These are phyloP conservation scores for Phytopythium boreale DNA, from an alignment of 352 stramenopile genomes.

Conservation along the genomic window DNA sequence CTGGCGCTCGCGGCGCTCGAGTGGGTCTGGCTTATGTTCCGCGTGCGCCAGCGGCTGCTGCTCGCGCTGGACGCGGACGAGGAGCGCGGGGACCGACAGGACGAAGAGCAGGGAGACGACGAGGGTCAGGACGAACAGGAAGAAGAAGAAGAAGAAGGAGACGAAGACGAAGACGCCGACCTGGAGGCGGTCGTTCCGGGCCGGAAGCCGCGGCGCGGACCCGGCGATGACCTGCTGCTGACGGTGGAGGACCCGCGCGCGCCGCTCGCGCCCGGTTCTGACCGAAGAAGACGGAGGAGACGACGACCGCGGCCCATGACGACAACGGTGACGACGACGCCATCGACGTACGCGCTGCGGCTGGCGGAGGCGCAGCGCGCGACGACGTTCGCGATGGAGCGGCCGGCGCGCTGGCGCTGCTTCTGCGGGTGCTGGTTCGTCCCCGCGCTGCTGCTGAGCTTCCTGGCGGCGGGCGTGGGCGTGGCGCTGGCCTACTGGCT, in stretches of 20 bases:
- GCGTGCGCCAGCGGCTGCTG: slow-evolving; percentile 39
- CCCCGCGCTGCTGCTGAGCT: slow-evolving; percentile 21
- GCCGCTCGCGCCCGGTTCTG: slow-evolving; percentile 1
- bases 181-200: background rate
- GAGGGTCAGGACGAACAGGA: background rate
- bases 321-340: background rate
- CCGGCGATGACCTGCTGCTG: background rate
- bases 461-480: slow-evolving; percentile 13
- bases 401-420: slow-evolving; percentile 23
- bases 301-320: background rate
- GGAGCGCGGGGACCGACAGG: background rate
- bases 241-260: background rate
- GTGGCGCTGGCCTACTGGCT: slow-evolving; percentile 24
- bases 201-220: background rate
- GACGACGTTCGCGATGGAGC: slow-evolving; percentile 26
- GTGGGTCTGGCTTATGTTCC: slow-evolving; percentile 49
- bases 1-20: slow-evolving; percentile 39
- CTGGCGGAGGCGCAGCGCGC: slow-evolving; percentile 22
- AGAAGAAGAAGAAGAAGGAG: background rate
- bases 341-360: slow-evolving; percentile 14
- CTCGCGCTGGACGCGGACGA: slow-evolving; percentile 21
- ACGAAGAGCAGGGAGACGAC: background rate
- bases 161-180: background rate
- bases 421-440: slow-evolving; percentile 24
- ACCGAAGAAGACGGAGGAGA: slow-evolving; percentile 15